These are phyloP conservation scores for Eremochloa ophiuroides DNA, from an alignment of 176 grass and related monocot species.

Conservation along the genomic window DNA sequence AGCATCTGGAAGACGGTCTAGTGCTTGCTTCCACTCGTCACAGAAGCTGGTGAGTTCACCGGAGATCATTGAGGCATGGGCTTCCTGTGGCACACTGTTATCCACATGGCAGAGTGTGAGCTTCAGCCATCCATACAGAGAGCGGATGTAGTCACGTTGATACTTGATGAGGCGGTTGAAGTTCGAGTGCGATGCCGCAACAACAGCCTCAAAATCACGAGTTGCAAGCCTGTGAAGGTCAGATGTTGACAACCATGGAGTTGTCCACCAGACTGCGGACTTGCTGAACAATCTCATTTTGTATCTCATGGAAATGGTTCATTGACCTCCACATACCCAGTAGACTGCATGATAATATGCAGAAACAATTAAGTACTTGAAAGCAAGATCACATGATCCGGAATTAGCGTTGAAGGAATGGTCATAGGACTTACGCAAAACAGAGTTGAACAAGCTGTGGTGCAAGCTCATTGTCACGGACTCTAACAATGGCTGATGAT, in stretches of 20 bases:
- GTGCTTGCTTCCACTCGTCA: conserved; percentile 97
- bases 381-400: no score
- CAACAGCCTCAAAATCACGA: conserved; percentile 84
- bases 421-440: no score
- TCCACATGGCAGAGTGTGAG: conserved; percentile 80
- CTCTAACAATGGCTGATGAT: no score
- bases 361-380: no score
- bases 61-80: conserved; percentile 56
- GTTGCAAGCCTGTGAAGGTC: conserved; percentile 87
- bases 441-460: no score
- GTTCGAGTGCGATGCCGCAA: conserved; percentile 82
- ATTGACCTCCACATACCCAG: no score
- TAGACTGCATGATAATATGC: no score
- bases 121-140: conserved; percentile 89
- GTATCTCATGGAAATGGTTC: no score
- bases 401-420: no score
- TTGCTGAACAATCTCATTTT: no score
- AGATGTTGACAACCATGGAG: conserved; percentile 82
- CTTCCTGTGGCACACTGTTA: conserved; percentile 48
- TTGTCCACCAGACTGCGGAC: no score
- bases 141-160: conserved; percentile 75
- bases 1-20: conserved; percentile 81
- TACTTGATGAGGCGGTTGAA: conserved; percentile 91
- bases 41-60: conserved; percentile 83
- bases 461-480: no score